Base-by-base conservation (phyloP, 2,329 filamentous ascomycete species). In the Monascus ruber region DNA sequence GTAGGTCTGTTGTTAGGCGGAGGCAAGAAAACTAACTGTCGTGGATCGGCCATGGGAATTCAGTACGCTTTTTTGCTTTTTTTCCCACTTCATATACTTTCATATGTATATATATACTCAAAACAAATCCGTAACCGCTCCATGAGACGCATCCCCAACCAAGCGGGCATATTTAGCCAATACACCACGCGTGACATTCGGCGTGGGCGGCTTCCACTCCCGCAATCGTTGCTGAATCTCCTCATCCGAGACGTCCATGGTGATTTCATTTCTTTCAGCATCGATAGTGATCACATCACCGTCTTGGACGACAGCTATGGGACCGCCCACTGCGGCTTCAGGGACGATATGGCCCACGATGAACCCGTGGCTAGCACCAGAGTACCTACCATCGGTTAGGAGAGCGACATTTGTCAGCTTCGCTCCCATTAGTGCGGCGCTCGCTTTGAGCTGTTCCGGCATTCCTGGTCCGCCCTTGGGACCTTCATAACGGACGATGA, bases 401-500 rank as follows among this genome's bases (percentile, higher is more conserved):
- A 96, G 74, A 0, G 89, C 88, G 6, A 95, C 77, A 53, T 94
- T 94, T 38, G 72, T 85, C 38, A 96, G 70, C 8, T 83, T 83
- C 0, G 89, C 89, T 36, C 89, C 89, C 83, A 94, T 94, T 49
- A 96, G 85, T 11, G 88, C 85, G 0, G 87, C 87, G 42, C 77
- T 83, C 7, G 89, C 85, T 58, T 83, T 86, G 34, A 96, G 74
- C 64, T 94, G 87, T 64, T 96, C 89, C 2, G 88, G 89, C 89
- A 96, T 96, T 33, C 89, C 89, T 0, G 89, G 89, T 0, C 89
- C 89, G 45, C 89, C 89, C 58, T 85, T 88, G 8, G 89, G 89
- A 0, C 89, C 89, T 60, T 96, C 89, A 59, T 95, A 95, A 24
- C 89, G 81, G 39, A 96, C 87, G 27, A 95, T 79, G 26, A 95